Evolutionary conservation across 768 basidiomycete genomes (phyloP), one percentile per base, ranked within the genome.

Genomic region (Russula lepida): DNA sequence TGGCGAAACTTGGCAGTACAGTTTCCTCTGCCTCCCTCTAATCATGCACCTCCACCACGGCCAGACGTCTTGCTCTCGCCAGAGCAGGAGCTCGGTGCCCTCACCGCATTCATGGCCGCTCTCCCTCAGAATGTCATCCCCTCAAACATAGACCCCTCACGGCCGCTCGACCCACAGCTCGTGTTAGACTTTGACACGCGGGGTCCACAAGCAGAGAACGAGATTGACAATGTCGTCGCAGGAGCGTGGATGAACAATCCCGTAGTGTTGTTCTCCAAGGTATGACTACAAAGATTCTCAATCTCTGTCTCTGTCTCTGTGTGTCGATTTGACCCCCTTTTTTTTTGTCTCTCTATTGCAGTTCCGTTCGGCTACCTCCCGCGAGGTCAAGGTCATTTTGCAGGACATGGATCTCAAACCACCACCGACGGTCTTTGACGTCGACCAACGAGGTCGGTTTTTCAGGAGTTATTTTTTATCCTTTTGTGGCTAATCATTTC

Each of bases 101-200:
- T 90, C 50, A 80, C 85, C 2, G 82, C 81, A 59, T 92, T 91
- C 72, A 76, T 92, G 44, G 83, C 83, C 0, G 84, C 85, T 54
- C 77, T 89, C 23, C 82, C 87, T 0, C 83, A 87, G 71, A 92
- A 92, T 71, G 78, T 85, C 58, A 82, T 93, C 59, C 89, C 91
- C 1, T 69, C 74, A 0, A 75, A 76, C 6, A 79, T 90, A 48
- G 81, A 92, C 67, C 86, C 90, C 0, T 66, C 76, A 12, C 64
- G 66, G 12, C 81, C 88, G 8, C 82, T 92, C 60, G 89, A 92
- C 70, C 88, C 91, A 4, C 81, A 89, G 67, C 81, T 92, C 59
- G 80, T 93, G 5, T 79, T 93, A 44, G 90, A 89, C 67, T 93
- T 92, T 69, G 89, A 92, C 69, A 86, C 87, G 0, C 81, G 84